A percentile compares a stretch with the other conserved stretches of the same genome.
These are phyloP conservation scores for Stachybotrys echinatus DNA, from an alignment of 2,329 filamentous ascomycete species.

Conservation along the genomic window DNA sequence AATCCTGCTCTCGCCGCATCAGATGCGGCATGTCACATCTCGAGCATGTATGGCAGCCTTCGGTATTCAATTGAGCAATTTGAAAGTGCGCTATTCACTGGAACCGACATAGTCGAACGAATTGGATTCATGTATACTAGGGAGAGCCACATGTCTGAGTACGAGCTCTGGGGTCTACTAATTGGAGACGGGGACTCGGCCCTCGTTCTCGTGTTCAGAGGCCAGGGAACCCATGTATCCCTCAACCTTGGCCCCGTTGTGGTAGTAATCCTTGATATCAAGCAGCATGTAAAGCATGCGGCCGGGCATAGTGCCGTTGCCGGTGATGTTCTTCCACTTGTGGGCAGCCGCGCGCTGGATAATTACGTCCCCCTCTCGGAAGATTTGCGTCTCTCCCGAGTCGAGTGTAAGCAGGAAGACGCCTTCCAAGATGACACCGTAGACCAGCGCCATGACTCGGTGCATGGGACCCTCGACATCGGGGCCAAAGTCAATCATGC, in stretches of 20 bases:
- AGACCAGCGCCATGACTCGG: constrained; percentile 48
- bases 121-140: too few species aligned
- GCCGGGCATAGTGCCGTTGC: constrained; percentile 4
- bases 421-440: constrained; percentile 50
- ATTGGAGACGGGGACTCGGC: too few species aligned
- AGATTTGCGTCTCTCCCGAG: constrained; percentile 38
- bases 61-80: too few species aligned
- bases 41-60: too few species aligned
- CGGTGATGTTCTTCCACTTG: constrained; percentile 39
- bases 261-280: constrained; percentile 1
- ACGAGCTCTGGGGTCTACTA: too few species aligned
- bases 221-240: neutral
- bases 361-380: constrained; percentile 47
- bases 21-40: too few species aligned
- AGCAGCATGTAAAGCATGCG: constrained; percentile 6
- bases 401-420: constrained; percentile 46
- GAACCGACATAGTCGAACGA: too few species aligned
- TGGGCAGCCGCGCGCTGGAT: constrained; percentile 53
- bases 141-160: too few species aligned
- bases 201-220: neutral
- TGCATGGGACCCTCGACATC: constrained; percentile 38
- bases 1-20: too few species aligned
- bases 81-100: too few species aligned
- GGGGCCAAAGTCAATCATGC: constrained; percentile 42
- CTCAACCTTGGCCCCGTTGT: neutral